Evolutionary conservation across 2,329 filamentous ascomycete genomes (phyloP), one percentile per base, ranked within the genome.

Genomic region (Colletotrichum eremochloae): DNA sequence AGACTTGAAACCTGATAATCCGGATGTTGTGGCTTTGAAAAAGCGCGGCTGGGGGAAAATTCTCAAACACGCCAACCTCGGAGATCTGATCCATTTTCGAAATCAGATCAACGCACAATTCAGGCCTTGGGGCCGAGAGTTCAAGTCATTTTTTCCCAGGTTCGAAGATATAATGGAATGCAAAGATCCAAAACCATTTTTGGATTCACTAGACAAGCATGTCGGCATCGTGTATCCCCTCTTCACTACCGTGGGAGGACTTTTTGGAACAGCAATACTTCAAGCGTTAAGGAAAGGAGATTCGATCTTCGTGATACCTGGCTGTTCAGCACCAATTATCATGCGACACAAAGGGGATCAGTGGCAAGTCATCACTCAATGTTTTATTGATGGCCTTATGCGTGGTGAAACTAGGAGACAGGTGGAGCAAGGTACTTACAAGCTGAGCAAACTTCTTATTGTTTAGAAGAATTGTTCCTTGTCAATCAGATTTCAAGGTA

Each of bases 361-460:
- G 1, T 71, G 64, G 63, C 24, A 42, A 40, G 63, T 71, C 8
- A 31, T 71, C 18, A 42, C 63, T 1, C 68, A 71, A 44, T 71
- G 64, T 38, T 68, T 71, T n/a, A 42, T 71, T 6, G 57, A 71
- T n/a, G 64, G 64, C 31, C 65, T 68, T 5, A 71, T 71, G 62
- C 50, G 50, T 56, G 62, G 62, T 12, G 61, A 53, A 40, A 40
- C n/a, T 0, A 53, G 40, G 8, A 24, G 3, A 12, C 5, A 14
- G n/a, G 46, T 63, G 46, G 15, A 14, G 9, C 9, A 12, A 1
- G 33, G 33, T 4, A 15, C n/a, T 29, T 53, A n/a, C 46, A 42
- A 63, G 15, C 57, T 50, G 5, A 4, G 15, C 24, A 20, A 31
- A 52, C 9, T 29, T 31, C 12, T n/a, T 1, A 18, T 57, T 29